Evolutionary conservation across 257 asterid genomes (phyloP).

Genomic region (Scutellaria galericulata): DNA sequence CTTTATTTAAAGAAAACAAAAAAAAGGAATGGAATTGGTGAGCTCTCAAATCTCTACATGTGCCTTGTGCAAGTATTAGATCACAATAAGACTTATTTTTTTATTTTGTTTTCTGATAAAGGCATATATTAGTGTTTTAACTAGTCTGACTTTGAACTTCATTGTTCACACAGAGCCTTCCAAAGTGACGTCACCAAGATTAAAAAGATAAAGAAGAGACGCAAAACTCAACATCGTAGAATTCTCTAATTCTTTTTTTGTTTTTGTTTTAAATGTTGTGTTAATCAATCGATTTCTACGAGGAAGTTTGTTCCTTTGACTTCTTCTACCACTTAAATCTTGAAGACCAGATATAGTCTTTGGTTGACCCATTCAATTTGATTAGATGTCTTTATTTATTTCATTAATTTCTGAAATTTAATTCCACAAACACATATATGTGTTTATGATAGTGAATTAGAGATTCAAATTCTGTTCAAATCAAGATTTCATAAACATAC

Average conservation of each 20-base stretch:
- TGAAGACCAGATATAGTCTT: not conserved
- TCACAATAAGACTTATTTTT: too few species aligned
- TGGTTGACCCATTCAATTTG: not conserved
- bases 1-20: not conserved
- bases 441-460: too few species aligned
- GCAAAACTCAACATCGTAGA: not conserved
- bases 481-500: too few species aligned
- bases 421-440: too few species aligned
- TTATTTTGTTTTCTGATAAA: too few species aligned
- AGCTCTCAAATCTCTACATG: not conserved
- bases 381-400: not conserved
- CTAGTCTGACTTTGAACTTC: not conserved
- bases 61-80: not conserved
- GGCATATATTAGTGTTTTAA: too few species aligned
- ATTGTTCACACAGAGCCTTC: conserved; percentile 20
- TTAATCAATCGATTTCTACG: not conserved
- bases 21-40: not conserved
- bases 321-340: conserved; percentile 2
- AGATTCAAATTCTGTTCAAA: too few species aligned
- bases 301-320: not conserved
- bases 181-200: not conserved
- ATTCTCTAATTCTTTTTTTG: too few species aligned
- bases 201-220: not conserved
- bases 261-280: too few species aligned
- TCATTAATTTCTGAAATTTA: not conserved